These are phyloP conservation scores for Albophoma yamanashiensis DNA, from an alignment of 2,329 filamentous ascomycete species.

Conservation along the genomic window DNA sequence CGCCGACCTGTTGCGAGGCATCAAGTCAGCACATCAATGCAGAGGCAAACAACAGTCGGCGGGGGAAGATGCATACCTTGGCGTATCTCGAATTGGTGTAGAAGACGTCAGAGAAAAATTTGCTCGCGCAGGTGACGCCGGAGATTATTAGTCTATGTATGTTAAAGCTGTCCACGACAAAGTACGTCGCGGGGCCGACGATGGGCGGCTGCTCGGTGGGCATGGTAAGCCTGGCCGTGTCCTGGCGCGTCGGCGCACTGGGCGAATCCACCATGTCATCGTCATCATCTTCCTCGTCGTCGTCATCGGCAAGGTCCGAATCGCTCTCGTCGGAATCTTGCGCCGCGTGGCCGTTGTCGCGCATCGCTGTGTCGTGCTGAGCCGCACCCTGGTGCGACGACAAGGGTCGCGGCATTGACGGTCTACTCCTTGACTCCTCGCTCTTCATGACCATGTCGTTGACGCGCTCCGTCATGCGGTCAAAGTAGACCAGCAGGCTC, in stretches of 20 bases:
- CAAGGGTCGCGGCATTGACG: slow-evolving; percentile 4
- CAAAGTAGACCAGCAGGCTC: slow-evolving; percentile 92
- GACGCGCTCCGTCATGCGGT: slow-evolving; percentile 95
- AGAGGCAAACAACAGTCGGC: background rate
- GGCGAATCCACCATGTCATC: slow-evolving; percentile 21
- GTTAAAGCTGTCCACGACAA: slow-evolving; percentile 98
- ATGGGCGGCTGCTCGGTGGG: slow-evolving; percentile 12
- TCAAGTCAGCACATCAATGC: slow-evolving; percentile 6
- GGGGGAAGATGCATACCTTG: slow-evolving; percentile 55
- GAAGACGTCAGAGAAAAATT: slow-evolving; percentile 98
- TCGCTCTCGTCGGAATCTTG: slow-evolving; percentile 32
- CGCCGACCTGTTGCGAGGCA: slow-evolving; percentile 60
- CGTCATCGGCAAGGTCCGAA: slow-evolving; percentile 39
- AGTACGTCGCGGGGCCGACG: slow-evolving; percentile 43
- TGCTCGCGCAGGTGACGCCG: slow-evolving; percentile 95
- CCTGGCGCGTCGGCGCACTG: slow-evolving; percentile 11
- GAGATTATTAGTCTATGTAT: slow-evolving; percentile 95
- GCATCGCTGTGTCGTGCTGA: slow-evolving; percentile 19
- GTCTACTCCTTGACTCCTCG: slow-evolving; percentile 36
- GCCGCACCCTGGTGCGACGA: slow-evolving; percentile 2
- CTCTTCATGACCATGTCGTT: slow-evolving; percentile 69
- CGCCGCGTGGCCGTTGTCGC: slow-evolving; percentile 9
- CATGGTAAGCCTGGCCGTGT: slow-evolving; percentile 10
- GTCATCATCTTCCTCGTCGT: slow-evolving; percentile 25
- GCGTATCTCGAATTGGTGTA: slow-evolving; percentile 99